These are phyloP conservation scores for Meyerozyma athensensis DNA, from an alignment of 1,139 yeast genomes.

Conservation along the genomic window DNA sequence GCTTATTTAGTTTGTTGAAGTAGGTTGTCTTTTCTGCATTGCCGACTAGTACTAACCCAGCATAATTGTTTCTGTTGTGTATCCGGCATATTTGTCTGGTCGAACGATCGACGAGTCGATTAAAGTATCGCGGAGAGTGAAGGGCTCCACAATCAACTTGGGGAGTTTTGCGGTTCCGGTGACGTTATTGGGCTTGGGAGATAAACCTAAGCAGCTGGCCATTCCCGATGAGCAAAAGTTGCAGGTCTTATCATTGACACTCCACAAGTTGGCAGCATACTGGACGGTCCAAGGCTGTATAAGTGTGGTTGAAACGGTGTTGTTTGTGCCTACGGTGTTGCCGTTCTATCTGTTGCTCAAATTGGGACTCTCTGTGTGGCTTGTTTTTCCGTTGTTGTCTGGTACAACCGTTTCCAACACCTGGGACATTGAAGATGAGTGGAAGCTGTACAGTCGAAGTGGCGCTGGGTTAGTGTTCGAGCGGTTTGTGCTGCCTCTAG, in stretches of 20 bases:
- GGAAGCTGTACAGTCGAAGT: slow-evolving; percentile 16
- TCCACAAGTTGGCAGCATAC: slow-evolving; percentile 55
- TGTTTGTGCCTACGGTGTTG: slow-evolving; percentile 30
- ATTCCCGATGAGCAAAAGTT: slow-evolving; percentile 14
- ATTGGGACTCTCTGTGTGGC: slow-evolving; percentile 46
- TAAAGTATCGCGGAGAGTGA: slow-evolving; percentile 9
- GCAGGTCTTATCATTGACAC: slow-evolving; percentile 29
- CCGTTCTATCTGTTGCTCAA: slow-evolving; percentile 47
- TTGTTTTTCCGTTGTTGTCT: slow-evolving; percentile 40
- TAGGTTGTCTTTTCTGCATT: too few relatives aligned
- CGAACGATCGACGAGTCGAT: slow-evolving; percentile 33
- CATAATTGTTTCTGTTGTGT: slow-evolving; percentile 37
- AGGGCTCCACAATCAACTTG: slow-evolving; percentile 11
- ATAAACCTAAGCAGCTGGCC: slow-evolving; percentile 16
- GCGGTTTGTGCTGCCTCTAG: slow-evolving; percentile 14
- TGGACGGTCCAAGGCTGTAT: slow-evolving; percentile 49
- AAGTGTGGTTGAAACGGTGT: slow-evolving; percentile 27
- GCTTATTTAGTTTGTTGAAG: too few relatives aligned
- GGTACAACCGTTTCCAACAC: slow-evolving; percentile 4
- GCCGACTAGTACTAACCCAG: too few relatives aligned
- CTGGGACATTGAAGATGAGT: slow-evolving; percentile 14
- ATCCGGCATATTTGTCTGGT: slow-evolving; percentile 52
- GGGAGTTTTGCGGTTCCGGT: slow-evolving; percentile 14
- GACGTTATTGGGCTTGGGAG: slow-evolving; percentile 20
- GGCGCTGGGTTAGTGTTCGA: slow-evolving; percentile 40